Percentiles rank a stretch among this genome's conserved stretches.
Conservation (phyloP, 116 monocot genomes). For the Iris pallida region DNA sequence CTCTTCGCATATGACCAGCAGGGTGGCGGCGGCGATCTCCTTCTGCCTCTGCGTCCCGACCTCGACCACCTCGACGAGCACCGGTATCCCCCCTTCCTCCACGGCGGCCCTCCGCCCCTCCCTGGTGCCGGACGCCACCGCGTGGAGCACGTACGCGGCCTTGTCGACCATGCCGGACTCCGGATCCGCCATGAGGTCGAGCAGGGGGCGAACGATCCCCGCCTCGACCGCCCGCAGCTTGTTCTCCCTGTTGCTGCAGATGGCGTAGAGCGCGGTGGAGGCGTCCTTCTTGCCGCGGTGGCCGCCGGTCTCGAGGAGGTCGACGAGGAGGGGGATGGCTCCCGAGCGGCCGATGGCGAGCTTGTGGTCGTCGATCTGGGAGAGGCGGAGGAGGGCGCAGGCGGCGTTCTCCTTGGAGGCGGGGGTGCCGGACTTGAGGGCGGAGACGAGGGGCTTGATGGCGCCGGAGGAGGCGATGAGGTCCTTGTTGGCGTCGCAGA, state of each 20-base stretch:
- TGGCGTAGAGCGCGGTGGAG: conserved; percentile 34
- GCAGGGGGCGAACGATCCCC: conserved; percentile 29
- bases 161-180: conserved; percentile 53
- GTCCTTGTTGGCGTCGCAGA: conserved; percentile 46
- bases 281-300: conserved; percentile 54
- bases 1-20: conserved; percentile 44
- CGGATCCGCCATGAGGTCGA: conserved; percentile 47
- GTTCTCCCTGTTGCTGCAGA: conserved; percentile 34
- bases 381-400: conserved; percentile 41
- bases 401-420: conserved; percentile 48
- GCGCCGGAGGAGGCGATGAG: conserved; percentile 40
- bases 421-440: conserved; percentile 29
- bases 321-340: conserved; percentile 36
- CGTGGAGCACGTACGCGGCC: conserved; percentile 39
- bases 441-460: conserved; percentile 24
- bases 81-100: conserved; percentile 43
- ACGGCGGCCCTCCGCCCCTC: conserved; percentile 38
- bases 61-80: conserved; percentile 50
- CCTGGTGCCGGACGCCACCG: conserved; percentile 5
- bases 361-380: conserved; percentile 31
- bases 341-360: conserved; percentile 40
- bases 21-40: conserved; percentile 34
- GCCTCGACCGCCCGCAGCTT: conserved; percentile 33
- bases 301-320: conserved; percentile 34
- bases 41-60: conserved; percentile 37